phyloP scores from a whole-genome alignment of 202 grass and related monocot species.

The Bolboschoenoplectus hybrid region DNA sequence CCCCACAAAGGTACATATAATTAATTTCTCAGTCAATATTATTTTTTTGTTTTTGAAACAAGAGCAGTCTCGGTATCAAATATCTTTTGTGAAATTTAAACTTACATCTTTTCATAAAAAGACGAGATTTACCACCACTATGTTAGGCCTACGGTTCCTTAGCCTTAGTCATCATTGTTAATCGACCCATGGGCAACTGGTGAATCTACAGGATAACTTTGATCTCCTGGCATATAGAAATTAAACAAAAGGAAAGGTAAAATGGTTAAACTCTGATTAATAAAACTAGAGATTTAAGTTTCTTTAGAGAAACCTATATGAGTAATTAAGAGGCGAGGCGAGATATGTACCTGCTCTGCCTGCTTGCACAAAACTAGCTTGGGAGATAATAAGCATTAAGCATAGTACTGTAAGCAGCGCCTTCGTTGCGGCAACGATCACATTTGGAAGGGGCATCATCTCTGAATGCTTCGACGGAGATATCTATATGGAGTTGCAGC shows the following conservation, averaged over 20 bases:
- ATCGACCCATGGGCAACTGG: background rate
- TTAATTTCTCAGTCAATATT: too few relatives aligned
- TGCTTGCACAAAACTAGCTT: constrained; percentile 6
- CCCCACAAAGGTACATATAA: background rate
- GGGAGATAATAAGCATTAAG: background rate
- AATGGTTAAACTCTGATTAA: background rate
- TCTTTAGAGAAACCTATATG: background rate
- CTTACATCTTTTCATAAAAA: too few relatives aligned
- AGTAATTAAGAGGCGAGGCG: background rate
- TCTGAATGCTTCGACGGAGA: background rate
- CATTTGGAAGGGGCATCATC: background rate
- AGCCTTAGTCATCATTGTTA: background rate
- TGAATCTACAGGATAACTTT: background rate
- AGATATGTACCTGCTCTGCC: background rate
- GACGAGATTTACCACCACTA: too few relatives aligned
- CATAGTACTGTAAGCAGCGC: background rate
- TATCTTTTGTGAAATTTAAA: too few relatives aligned
- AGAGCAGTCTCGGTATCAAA: too few relatives aligned
- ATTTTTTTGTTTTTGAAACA: too few relatives aligned
- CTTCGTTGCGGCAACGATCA: background rate
- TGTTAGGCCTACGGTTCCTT: too few relatives aligned
- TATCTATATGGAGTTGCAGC: too few relatives aligned
- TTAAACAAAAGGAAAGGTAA: too few relatives aligned
- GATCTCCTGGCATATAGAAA: background rate
- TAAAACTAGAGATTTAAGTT: background rate